A percentile compares a stretch with the other conserved stretches of the same genome.
Conservation (phyloP, 2,329 filamentous ascomycete species). For the Nemania sp. region DNA sequence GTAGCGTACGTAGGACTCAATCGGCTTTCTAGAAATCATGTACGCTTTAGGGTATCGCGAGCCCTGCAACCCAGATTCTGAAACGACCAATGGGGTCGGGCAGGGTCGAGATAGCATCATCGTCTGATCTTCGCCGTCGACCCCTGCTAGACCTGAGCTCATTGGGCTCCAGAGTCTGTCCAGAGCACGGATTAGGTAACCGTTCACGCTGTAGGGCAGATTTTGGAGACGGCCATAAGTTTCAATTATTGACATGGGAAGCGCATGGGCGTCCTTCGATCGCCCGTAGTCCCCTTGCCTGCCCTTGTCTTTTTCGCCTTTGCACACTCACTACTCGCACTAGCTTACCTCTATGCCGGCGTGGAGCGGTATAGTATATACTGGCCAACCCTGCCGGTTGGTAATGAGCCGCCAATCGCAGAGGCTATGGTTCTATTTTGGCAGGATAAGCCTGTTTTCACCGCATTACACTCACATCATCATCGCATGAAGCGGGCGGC, state of each 20-base stretch:
- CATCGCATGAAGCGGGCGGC: constrained; percentile 26
- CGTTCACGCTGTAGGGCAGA: constrained; percentile 20
- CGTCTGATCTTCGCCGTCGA: constrained; percentile 38
- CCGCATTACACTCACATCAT: constrained; percentile 9
- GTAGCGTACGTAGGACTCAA: no score
- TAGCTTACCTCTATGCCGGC: background rate
- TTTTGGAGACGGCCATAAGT: constrained; percentile 27
- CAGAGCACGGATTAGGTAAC: constrained; percentile 24
- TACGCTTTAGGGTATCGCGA: background rate
- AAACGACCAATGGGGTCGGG: constrained; percentile 42
- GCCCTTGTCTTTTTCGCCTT: background rate
- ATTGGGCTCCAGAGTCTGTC: constrained; percentile 13
- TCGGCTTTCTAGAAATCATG: background rate
- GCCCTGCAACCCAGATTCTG: constrained; percentile 40
- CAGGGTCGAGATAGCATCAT: constrained; percentile 35
- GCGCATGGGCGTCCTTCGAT: constrained; percentile 10
- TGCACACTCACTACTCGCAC: background rate
- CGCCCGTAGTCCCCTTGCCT: background rate
- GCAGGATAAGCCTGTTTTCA: constrained; percentile 3
- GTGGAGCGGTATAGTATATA: background rate
- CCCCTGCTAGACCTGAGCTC: constrained; percentile 23
- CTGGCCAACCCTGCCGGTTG: constrained; percentile 21
- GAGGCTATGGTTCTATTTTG: background rate
- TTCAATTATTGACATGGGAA: constrained; percentile 34
- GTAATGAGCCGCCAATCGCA: constrained; percentile 25